These are phyloP conservation scores for Rosa hybrid DNA, from an alignment of 331 rosid species.

Conservation along the genomic window DNA sequence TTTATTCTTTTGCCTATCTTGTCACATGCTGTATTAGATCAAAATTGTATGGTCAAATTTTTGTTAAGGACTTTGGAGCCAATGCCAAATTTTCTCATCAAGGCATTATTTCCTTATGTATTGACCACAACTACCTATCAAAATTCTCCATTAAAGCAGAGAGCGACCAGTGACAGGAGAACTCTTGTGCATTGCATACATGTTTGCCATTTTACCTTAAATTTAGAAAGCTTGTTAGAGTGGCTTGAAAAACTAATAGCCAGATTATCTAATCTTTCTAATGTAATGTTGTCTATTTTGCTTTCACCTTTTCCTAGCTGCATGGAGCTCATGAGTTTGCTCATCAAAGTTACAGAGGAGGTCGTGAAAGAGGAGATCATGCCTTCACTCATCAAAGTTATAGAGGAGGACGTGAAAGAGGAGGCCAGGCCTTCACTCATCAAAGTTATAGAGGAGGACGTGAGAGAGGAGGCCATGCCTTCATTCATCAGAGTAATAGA, in stretches of 20 bases:
- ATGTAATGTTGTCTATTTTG: constrained; percentile 7
- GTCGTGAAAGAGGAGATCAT: constrained; percentile 21
- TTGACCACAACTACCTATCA: background rate
- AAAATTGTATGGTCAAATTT: background rate
- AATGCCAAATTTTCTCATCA: background rate
- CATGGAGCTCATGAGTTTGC: constrained; percentile 5
- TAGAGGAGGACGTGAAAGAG: constrained; percentile 3
- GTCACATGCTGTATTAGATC: background rate
- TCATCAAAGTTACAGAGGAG: constrained; percentile 34
- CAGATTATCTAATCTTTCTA: background rate
- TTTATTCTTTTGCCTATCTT: background rate
- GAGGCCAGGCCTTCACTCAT: constrained; percentile 28
- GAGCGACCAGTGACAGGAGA: background rate
- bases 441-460: constrained; percentile 5
- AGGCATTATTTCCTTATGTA: background rate
- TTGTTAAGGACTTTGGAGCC: background rate
- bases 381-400: background rate
- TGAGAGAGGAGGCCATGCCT: constrained; percentile 7
- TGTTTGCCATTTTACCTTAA: background rate
- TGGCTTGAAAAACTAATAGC: background rate
- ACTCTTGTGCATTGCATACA: background rate
- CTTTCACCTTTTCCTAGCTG: constrained; percentile 17
- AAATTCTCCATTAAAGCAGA: background rate
- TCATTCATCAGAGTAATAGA: constrained; percentile 27
- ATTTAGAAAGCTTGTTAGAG: background rate